Percentiles rank a stretch among this genome's conserved stretches.
Conservation (phyloP, 2,329 filamentous ascomycete species). For the Cephalotrichum gorgonifer region DNA sequence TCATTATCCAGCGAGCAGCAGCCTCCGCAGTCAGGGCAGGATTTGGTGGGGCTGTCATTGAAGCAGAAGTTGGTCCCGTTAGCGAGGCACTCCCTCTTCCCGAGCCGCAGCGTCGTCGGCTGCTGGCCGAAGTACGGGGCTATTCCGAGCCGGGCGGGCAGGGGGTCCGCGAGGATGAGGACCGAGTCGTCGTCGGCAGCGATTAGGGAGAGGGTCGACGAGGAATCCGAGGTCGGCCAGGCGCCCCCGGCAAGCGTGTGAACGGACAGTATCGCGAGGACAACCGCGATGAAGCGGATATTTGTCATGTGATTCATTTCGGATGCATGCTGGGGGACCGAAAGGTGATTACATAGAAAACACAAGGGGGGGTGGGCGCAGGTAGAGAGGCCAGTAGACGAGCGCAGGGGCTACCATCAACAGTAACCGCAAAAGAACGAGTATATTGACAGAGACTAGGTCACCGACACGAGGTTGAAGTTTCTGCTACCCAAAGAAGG, state of each 20-base stretch:
- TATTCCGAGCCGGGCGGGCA: background rate
- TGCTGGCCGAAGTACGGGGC: background rate
- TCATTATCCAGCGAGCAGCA: slow-evolving; percentile 6
- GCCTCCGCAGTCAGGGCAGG: slow-evolving; percentile 7
- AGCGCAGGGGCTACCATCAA: too few species aligned
- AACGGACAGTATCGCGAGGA: too few species aligned
- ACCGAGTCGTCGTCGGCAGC: background rate
- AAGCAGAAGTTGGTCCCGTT: slow-evolving; percentile 9
- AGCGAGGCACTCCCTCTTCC: slow-evolving; percentile 3
- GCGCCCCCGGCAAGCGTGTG: too few species aligned
- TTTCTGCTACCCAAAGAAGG: background rate
- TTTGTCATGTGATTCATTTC: too few species aligned
- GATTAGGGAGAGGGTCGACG: background rate
- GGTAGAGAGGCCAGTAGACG: too few species aligned
- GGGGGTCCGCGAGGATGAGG: background rate
- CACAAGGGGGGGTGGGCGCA: too few species aligned
- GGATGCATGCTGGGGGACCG: too few species aligned
- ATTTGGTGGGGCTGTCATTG: slow-evolving; percentile 1
- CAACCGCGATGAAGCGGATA: too few species aligned
- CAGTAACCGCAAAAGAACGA: too few species aligned
- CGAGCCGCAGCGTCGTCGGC: background rate
- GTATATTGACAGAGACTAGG: too few species aligned
- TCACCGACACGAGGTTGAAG: too few species aligned
- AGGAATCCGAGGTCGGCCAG: background rate
- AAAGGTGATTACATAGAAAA: too few species aligned